Conservation (phyloP, 176 grass and related monocot species). For the Aechmea fasciata region DNA sequence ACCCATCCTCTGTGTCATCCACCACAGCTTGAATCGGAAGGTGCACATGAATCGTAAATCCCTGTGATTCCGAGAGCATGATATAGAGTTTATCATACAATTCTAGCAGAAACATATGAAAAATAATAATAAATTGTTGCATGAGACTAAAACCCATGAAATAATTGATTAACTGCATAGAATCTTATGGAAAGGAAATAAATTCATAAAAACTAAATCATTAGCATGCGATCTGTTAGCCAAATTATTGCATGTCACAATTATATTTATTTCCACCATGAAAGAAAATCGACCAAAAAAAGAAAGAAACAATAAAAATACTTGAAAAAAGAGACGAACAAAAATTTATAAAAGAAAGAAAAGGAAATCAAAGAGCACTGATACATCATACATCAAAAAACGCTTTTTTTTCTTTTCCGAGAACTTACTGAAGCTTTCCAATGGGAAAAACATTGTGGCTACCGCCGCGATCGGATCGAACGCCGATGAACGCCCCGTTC, state of each 20-base stretch:
- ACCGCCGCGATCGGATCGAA: constrained; percentile 28
- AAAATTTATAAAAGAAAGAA: too few relatives aligned
- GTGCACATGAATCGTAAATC: constrained; percentile 63
- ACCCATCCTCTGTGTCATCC: constrained; percentile 90
- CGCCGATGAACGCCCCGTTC: constrained; percentile 59
- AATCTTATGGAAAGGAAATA: too few relatives aligned
- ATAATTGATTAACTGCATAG: too few relatives aligned
- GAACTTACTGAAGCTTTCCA: constrained; percentile 65
- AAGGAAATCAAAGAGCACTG: too few relatives aligned
- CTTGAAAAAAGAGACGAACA: not conserved
- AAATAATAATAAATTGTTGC: not conserved
- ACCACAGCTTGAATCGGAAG: constrained; percentile 89
- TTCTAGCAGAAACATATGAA: not conserved
- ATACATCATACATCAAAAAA: too few relatives aligned
- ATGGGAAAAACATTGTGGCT: constrained; percentile 65
- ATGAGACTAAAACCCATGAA: too few relatives aligned
- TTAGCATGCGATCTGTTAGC: too few relatives aligned
- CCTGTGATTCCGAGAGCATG: constrained; percentile 21
- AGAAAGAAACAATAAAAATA: not conserved
- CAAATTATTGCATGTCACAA: not conserved
- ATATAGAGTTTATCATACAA: not conserved
- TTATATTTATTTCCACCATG: too few relatives aligned
- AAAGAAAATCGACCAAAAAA: not conserved
- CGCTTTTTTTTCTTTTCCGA: not conserved
- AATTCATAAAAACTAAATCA: too few relatives aligned